These are phyloP conservation scores for Saccharomycopsis oosterbeekiorum DNA, from an alignment of 805 yeast species.

Conservation along the genomic window DNA sequence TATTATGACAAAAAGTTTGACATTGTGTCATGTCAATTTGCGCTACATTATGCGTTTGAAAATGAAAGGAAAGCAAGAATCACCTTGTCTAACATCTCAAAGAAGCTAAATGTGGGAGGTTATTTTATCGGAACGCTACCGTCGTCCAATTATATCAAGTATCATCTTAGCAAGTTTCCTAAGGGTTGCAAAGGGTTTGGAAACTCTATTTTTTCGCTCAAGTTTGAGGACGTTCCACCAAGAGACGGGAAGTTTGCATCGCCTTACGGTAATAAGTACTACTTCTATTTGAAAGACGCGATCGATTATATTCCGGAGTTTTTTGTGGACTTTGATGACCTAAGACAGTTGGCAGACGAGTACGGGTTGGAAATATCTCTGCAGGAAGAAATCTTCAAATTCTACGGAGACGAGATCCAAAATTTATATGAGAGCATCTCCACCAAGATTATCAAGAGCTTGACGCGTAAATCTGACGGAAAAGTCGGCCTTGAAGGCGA, in stretches of 20 bases:
- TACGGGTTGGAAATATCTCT: slow-evolving; percentile 64
- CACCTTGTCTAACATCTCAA: slow-evolving; percentile 64
- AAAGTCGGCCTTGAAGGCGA: slow-evolving; percentile 79
- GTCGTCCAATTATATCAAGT: slow-evolving; percentile 71
- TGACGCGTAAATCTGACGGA: slow-evolving; percentile 63
- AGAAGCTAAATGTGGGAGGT: slow-evolving; percentile 74
- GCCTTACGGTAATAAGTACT: slow-evolving; percentile 61
- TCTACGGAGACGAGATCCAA: slow-evolving; percentile 74
- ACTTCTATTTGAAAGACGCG: slow-evolving; percentile 80
- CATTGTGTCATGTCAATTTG: slow-evolving; percentile 81
- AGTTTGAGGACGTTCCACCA: slow-evolving; percentile 71
- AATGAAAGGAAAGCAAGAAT: slow-evolving; percentile 69
- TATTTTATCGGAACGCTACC: slow-evolving; percentile 91
- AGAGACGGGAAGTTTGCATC: slow-evolving; percentile 59
- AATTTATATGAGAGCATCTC: slow-evolving; percentile 47
- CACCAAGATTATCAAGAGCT: slow-evolving; percentile 55
- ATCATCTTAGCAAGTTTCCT: slow-evolving; percentile 45
- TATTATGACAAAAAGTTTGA: slow-evolving; percentile 29
- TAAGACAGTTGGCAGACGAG: slow-evolving; percentile 76
- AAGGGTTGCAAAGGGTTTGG: slow-evolving; percentile 65
- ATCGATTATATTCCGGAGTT: slow-evolving; percentile 95
- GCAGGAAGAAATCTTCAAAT: slow-evolving; percentile 69
- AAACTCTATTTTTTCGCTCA: slow-evolving; percentile 68
- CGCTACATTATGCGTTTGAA: slow-evolving; percentile 91
- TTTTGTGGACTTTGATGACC: slow-evolving; percentile 87